Base-by-base conservation (phyloP, 208 protist genomes). In the Leishmania turanica region DNA sequence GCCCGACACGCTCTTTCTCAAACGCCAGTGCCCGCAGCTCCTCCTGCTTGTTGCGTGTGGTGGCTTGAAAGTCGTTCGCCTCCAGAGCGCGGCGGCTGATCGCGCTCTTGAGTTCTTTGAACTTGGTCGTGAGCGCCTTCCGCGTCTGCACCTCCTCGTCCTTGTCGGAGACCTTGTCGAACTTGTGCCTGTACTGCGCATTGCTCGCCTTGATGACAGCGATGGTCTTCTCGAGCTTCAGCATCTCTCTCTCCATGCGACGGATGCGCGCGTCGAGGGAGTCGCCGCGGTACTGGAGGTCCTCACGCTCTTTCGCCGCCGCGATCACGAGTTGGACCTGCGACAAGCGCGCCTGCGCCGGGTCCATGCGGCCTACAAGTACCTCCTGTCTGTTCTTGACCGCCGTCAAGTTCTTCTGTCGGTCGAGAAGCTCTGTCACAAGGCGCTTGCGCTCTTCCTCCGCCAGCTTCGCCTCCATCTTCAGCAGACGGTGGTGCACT, bases 271-370 rank as follows among this genome's bases (percentile, higher is more conserved):
- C 74, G 78, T 98, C 93, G 13, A 97, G 86, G 21, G 88, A 88
- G 79, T 98, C 96, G 51, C 94, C 96, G 73, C 90, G 81, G 71
- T 83, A 85, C 82, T 98, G 96, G 70, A 98, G 90, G 45, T 87
- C 86, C 81, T 98, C 96, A 3, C 95, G 88, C 83, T 97, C 93
- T 75, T 96, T 95, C 27, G 95, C 95, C 0, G 94, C 88, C 56
- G 88, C 82, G 34, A 98, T 91, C 24, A 98, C 88, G 71, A 92
- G 92, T 83, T 98, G 91, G 24, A 94, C 93, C 82, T 98, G 96
- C 60, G 91, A 89, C 47, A 89, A 82, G 1, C 84, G 78, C 51
- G 88, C 93, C 85, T 92, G 88, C 24, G 88, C 82, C 11, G 91
- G 88, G 80, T 95, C 92, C 86, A 98, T 90, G 58, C 89, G 83